These are phyloP conservation scores for Hypoxylon sp. DNA, from an alignment of 2,329 filamentous ascomycete species.

Conservation along the genomic window DNA sequence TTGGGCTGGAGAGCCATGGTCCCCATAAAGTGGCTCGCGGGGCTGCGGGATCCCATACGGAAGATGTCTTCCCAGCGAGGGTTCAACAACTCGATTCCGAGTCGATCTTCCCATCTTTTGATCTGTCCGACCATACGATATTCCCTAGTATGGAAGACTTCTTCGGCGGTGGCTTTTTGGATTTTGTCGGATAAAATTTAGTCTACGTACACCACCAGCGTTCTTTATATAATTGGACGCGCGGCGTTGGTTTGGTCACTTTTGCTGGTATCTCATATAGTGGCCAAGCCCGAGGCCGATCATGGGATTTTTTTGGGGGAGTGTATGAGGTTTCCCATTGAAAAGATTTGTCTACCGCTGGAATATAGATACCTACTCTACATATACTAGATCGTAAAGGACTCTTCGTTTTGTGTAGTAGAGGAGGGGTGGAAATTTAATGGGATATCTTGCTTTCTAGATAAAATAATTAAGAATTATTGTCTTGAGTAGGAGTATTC, in stretches of 20 bases:
- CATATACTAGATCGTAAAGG: slow-evolving; percentile 13
- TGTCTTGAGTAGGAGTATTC: background rate
- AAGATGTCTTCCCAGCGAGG: slow-evolving; percentile 30
- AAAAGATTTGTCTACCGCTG: slow-evolving; percentile 23
- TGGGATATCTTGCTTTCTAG: background rate
- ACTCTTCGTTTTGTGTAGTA: background rate
- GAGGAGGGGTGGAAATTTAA: too few species aligned
- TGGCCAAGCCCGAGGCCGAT: background rate
- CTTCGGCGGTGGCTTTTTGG: slow-evolving; percentile 54
- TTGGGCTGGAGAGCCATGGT: slow-evolving; percentile 3
- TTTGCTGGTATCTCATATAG: background rate
- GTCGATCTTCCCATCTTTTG: slow-evolving; percentile 38
- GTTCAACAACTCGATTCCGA: slow-evolving; percentile 37
- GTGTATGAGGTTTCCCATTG: background rate
- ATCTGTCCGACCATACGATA: slow-evolving; percentile 47
- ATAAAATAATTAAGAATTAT: background rate
- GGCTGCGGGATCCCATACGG: slow-evolving; percentile 5
- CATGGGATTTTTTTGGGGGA: background rate
- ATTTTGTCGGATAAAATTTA: slow-evolving; percentile 48
- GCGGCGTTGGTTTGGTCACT: background rate
- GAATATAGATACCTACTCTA: slow-evolving; percentile 15
- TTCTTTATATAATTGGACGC: background rate
- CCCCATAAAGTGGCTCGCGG: slow-evolving; percentile 9
- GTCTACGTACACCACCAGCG: background rate
- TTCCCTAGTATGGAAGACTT: slow-evolving; percentile 56